Base-by-base conservation (phyloP, 1,139 yeast genomes). In the Suhomyces bolitotheri region DNA sequence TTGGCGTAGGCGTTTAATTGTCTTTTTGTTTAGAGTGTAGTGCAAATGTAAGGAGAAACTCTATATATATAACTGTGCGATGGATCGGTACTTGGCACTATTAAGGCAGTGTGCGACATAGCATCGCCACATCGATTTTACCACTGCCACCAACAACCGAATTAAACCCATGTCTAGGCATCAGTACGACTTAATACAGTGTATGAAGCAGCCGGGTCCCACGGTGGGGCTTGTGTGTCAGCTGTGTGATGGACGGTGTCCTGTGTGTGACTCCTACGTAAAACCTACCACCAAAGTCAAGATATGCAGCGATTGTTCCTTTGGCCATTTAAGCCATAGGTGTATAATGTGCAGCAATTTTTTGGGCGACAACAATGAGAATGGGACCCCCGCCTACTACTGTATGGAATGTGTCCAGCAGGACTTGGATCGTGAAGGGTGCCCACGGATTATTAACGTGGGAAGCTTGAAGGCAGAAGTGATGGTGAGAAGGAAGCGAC, bases 221-320 rank as follows among this genome's bases (percentile, higher is more conserved):
- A 60, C 66, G 21, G 58, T 77, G 5, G 97, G 96, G 0, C 63
- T 71, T 38, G 69, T 90, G 7, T 90, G 98, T 53, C 79, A 78
- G 25, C 84, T 76, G 57, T 90, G 98, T 58, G 97, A 90, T 53
- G 97, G 97, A 2, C 72, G 82, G 45, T 90, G 98, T 53, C 97
- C 97, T 2, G 69, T 80, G 1, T 90, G 98, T 59, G 97, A 89
- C 54, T 85, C 96, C 1, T 78, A 73, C 46, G 96, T 88, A 9
- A 80, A 85, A 42, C 90, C 95, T 1, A 73, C 78, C 6, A 70
- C 79, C n/a, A 62, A 69, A 38, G 97, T 81, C 3, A 69, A 85
- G 43, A 73, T 88, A 20, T 90, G 98, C 59, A 89, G 84, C 40
- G 94, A 83, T 46, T 90, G 98, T 56, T 73, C 95, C 0, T 78